Evolutionary conservation across 2,329 filamentous ascomycete genomes (phyloP).

Genomic region (Diplodia mutila): DNA sequence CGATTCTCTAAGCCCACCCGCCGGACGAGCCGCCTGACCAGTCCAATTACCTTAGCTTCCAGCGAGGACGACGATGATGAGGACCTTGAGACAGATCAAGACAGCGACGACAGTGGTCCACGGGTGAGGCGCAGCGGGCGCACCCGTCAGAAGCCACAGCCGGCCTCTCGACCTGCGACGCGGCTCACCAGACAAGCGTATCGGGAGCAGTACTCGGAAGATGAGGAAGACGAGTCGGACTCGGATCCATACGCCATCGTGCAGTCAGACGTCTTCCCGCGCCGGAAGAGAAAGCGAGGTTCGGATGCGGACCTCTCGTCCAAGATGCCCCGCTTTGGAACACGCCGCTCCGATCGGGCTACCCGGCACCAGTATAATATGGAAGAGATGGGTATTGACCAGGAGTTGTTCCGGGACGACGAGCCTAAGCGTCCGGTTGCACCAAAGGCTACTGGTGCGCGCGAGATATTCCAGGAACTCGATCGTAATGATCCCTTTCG

Average conservation of each 20-base stretch:
- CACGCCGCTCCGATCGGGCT: slow-evolving; percentile 50
- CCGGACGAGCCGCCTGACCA: neutral
- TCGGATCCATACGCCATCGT: slow-evolving; percentile 37
- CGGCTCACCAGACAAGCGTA: slow-evolving; percentile 7
- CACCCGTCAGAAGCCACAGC: neutral
- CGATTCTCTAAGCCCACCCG: neutral
- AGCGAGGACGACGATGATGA: slow-evolving; percentile 40
- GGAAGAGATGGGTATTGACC: slow-evolving; percentile 65
- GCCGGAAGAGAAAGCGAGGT: slow-evolving; percentile 44
- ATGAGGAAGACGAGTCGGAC: neutral
- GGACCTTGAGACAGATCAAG: slow-evolving; percentile 29
- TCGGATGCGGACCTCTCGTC: slow-evolving; percentile 29
- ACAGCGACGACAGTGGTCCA: slow-evolving; percentile 26
- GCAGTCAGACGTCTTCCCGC: slow-evolving; percentile 46
- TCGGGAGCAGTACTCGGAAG: neutral
- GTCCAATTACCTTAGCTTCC: neutral
- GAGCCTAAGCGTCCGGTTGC: slow-evolving; percentile 43
- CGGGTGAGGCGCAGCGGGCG: neutral
- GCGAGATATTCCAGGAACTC: slow-evolving; percentile 73
- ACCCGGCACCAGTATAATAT: slow-evolving; percentile 53
- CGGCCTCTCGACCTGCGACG: neutral
- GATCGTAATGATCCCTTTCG: slow-evolving; percentile 68
- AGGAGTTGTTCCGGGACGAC: slow-evolving; percentile 59
- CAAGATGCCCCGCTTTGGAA: slow-evolving; percentile 31
- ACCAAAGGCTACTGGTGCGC: slow-evolving; percentile 59